These are phyloP conservation scores for Colletotrichum sublineola DNA, from an alignment of 2,329 filamentous ascomycete species.

Conservation along the genomic window DNA sequence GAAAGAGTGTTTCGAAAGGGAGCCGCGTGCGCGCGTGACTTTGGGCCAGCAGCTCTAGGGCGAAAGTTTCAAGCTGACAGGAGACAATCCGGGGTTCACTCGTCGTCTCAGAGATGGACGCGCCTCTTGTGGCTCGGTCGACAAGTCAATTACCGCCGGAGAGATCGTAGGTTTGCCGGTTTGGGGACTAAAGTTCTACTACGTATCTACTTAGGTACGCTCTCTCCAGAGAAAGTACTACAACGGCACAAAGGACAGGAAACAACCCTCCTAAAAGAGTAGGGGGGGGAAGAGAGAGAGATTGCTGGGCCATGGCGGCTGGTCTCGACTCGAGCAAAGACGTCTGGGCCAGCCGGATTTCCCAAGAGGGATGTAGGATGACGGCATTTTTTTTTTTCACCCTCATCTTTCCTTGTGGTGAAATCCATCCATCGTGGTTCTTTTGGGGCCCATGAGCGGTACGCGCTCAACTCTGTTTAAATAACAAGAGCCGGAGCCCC, in stretches of 20 bases:
- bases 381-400: constrained; percentile 31
- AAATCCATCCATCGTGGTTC: constrained; percentile 16
- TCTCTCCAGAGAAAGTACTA: constrained; percentile 1
- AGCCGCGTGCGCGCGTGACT: constrained; percentile 35
- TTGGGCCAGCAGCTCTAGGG: constrained; percentile 9
- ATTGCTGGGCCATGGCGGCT: constrained; percentile 5
- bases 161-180: constrained; percentile 4
- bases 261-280: background rate
- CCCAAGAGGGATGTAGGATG: constrained; percentile 33
- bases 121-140: constrained; percentile 19
- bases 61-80: constrained; percentile 21
- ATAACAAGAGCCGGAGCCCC: background rate
- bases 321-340: constrained; percentile 21
- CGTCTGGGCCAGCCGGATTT: constrained; percentile 29
- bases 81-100: constrained; percentile 35
- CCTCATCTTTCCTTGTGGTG: background rate
- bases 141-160: background rate
- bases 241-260: background rate
- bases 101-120: constrained; percentile 28
- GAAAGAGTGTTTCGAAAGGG: constrained; percentile 39
- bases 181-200: constrained; percentile 9
- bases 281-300: too few relatives aligned
- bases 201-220: too few relatives aligned
- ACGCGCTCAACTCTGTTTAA: constrained; percentile 5
- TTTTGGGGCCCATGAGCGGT: constrained; percentile 18